These are phyloP conservation scores for Sugiyamaella paludigena DNA, from an alignment of 1,139 yeast genomes.

Conservation along the genomic window DNA sequence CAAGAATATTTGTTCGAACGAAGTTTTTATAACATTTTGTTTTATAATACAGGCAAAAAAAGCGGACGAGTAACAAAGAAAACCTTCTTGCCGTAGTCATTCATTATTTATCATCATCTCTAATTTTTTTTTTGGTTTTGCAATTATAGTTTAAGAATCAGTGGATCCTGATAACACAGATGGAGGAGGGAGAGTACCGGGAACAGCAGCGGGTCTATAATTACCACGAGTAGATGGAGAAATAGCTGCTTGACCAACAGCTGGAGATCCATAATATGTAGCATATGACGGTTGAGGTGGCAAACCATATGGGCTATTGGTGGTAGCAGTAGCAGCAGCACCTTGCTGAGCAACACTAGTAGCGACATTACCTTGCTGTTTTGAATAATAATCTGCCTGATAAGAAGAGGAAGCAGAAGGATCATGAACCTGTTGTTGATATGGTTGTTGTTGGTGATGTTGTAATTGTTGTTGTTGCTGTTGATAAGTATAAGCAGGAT, in stretches of 20 bases:
- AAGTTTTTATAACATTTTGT: too few relatives aligned
- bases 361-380: too few relatives aligned
- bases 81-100: too few relatives aligned
- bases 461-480: slow-evolving; percentile 8
- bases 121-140: background rate
- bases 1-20: too few relatives aligned
- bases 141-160: background rate
- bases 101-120: slow-evolving; percentile 4
- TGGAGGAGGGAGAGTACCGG: slow-evolving; percentile 8
- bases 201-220: slow-evolving; percentile 1
- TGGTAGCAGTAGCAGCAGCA: background rate
- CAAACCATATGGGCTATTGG: slow-evolving; percentile 4
- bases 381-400: too few relatives aligned
- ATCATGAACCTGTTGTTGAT: too few relatives aligned
- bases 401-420: too few relatives aligned
- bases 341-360: background rate
- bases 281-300: slow-evolving; percentile 11
- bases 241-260: background rate
- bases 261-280: slow-evolving; percentile 9
- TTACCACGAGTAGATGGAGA: background rate
- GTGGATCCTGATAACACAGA: slow-evolving; percentile 8
- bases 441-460: too few relatives aligned
- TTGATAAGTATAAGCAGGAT: slow-evolving; percentile 8
- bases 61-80: too few relatives aligned
- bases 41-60: too few relatives aligned